These are phyloP conservation scores for Drechslerella stenobrocha DNA, from an alignment of 2,329 filamentous ascomycete species.

Conservation along the genomic window DNA sequence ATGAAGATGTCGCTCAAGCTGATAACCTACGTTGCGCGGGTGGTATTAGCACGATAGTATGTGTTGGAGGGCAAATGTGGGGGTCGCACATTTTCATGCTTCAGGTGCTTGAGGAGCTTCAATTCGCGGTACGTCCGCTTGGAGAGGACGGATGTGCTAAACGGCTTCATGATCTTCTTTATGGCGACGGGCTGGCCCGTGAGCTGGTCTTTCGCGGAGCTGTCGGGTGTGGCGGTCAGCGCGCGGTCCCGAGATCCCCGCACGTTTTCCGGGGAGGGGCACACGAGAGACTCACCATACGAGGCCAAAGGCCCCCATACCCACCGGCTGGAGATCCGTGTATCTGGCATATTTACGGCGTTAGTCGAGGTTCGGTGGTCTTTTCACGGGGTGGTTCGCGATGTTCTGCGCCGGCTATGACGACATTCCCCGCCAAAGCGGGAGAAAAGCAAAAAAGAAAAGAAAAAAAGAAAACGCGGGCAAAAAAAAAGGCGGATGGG, in stretches of 20 bases:
- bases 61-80: constrained; percentile 3
- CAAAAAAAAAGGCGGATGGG: too few species aligned
- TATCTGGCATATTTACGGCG: constrained; percentile 64
- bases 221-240: constrained; percentile 55
- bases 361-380: constrained; percentile 29
- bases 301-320: constrained; percentile 97
- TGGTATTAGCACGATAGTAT: too few species aligned
- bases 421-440: constrained; percentile 37
- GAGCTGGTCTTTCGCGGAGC: constrained; percentile 96
- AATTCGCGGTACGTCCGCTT: constrained; percentile 97
- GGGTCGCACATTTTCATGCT: constrained; percentile 83
- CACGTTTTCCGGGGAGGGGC: constrained; percentile 1
- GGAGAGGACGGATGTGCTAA: constrained; percentile 96
- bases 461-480: constrained; percentile 16
- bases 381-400: constrained; percentile 42
- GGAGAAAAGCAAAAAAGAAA: constrained; percentile 25
- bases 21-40: constrained; percentile 75
- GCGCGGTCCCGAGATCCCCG: not conserved
- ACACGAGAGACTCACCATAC: constrained; percentile 73
- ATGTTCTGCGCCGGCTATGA: constrained; percentile 30
- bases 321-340: constrained; percentile 95
- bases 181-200: constrained; percentile 95
- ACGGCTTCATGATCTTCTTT: constrained; percentile 99
- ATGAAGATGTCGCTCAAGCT: constrained; percentile 99
- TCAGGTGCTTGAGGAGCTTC: constrained; percentile 94